Evolutionary conservation across 1,284 basidiomycete genomes (phyloP), one percentile per base, ranked within the genome.

Genomic region (Heterobasidion annosum): DNA sequence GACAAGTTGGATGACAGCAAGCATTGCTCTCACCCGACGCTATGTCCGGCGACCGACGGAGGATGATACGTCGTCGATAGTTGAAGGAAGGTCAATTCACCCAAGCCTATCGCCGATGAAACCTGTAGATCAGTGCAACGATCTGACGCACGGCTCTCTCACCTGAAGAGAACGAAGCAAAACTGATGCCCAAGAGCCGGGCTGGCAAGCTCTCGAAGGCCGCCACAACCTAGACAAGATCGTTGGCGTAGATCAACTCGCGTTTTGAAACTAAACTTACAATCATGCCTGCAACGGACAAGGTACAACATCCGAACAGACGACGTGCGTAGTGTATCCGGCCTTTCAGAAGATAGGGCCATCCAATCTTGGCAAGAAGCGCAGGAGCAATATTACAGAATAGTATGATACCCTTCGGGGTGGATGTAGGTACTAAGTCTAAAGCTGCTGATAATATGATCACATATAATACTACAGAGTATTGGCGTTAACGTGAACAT

Each of bases 371-470:
- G 19, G 91, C 93, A 0, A 84, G 65, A 1, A 93, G 70, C 0
- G 88, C 81, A 0, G 91, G 91, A 25, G 87, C 81, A 56, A 95
- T 93, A 65, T 96, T 94, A 72, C 89, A 93, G 67, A 96, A 93
- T 0, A 88, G 85, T 50, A 97, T 92, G 54, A 98, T 83, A n/a
- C 94, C 95, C 64, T 91, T 92, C 0, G 93, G 93, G 0, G 91
- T 93, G 3, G 86, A 81, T 0, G 90, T 82, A 3, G 95, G 92
- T 0, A 98, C 93, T 3, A 99, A 79, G 68, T 99, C 96, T 13
- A 98, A 76, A 0, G 96, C 96, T 4, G 96, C 96, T 1, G 93
- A 96, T 25, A 98, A 81, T 59, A 98, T 98, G 61, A 99, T 91
- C 37, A 98, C 95, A 68, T 98, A 97, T 56, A 93, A 75, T 9